phyloP scores from a whole-genome alignment of 2,329 filamentous ascomycete genomes.

The Helotiales sp. region DNA sequence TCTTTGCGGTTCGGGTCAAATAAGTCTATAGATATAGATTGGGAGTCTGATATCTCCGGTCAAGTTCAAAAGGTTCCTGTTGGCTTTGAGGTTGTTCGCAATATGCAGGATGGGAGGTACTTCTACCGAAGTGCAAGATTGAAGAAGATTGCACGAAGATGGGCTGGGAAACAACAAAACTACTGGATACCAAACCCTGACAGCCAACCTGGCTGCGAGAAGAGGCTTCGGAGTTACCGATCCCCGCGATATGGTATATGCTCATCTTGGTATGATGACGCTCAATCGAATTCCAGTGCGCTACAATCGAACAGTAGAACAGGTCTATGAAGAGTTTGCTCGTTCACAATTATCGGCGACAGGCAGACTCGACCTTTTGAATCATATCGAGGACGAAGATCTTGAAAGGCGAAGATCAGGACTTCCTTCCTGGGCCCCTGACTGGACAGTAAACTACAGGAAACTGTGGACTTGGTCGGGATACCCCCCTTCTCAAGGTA shows the following conservation, averaged over 20 bases:
- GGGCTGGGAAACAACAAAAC: background rate
- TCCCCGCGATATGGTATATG: conserved; percentile 1
- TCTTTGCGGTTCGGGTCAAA: too few relatives aligned
- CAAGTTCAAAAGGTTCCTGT: background rate
- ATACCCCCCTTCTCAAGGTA: too few relatives aligned
- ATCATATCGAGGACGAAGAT: background rate
- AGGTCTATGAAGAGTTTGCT: background rate
- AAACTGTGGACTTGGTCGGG: too few relatives aligned
- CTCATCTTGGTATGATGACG: background rate
- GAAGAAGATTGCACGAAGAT: background rate
- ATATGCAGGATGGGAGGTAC: background rate
- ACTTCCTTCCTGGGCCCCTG: background rate
- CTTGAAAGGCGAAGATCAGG: background rate
- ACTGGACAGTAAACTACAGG: too few relatives aligned
- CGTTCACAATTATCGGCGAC: background rate
- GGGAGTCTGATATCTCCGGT: background rate
- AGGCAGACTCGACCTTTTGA: background rate
- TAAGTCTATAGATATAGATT: background rate
- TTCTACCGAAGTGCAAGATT: background rate
- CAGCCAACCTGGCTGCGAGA: background rate
- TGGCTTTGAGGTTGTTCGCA: background rate
- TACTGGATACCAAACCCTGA: background rate
- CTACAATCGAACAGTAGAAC: background rate
- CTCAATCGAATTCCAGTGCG: background rate
- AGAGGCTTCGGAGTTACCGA: conserved; percentile 3